Conservation (phyloP, 2,329 filamentous ascomycete genomes). For the Pseudocercospora crystallina region DNA sequence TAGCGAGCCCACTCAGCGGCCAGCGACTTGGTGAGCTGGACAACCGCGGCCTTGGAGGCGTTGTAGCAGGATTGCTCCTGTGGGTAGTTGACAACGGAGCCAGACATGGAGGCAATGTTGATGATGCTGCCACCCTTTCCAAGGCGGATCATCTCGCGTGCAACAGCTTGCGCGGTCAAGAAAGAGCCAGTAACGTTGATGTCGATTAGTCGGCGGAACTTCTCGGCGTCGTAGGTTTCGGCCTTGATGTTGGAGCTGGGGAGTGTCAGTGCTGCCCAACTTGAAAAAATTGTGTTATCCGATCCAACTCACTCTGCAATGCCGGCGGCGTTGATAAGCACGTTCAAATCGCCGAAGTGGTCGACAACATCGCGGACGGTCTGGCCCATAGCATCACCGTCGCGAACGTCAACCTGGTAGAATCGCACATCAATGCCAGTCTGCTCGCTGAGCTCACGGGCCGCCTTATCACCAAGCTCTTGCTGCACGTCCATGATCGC, state of each 20-base stretch:
- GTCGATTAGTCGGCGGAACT: constrained; percentile 76
- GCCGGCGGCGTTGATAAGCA: constrained; percentile 77
- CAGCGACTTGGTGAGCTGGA: constrained; percentile 76
- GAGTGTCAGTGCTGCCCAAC: constrained; percentile 11
- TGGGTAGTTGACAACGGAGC: constrained; percentile 49
- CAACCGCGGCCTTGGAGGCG: constrained; percentile 76
- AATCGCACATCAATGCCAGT: constrained; percentile 73
- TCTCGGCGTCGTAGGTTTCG: constrained; percentile 71
- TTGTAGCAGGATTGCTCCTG: constrained; percentile 84
- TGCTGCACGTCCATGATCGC: constrained; percentile 77
- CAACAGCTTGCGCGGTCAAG: constrained; percentile 65
- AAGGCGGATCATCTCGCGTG: constrained; percentile 64
- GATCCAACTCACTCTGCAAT: constrained; percentile 63
- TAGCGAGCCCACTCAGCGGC: constrained; percentile 83
- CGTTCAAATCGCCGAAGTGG: constrained; percentile 68
- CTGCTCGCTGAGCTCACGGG: constrained; percentile 68
- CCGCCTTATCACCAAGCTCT: constrained; percentile 69
- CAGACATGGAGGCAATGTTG: constrained; percentile 67
- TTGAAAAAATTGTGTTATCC: not conserved
- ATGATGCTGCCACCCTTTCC: constrained; percentile 71
- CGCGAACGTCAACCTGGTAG: constrained; percentile 76
- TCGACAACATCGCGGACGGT: constrained; percentile 66
- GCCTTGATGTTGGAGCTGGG: constrained; percentile 74
- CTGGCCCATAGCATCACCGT: constrained; percentile 67
- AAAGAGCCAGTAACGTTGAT: constrained; percentile 81